Evolutionary conservation across 225 moss, liverwort and hornwort species (phyloP).

Genomic region (Polytrichum formosum): DNA sequence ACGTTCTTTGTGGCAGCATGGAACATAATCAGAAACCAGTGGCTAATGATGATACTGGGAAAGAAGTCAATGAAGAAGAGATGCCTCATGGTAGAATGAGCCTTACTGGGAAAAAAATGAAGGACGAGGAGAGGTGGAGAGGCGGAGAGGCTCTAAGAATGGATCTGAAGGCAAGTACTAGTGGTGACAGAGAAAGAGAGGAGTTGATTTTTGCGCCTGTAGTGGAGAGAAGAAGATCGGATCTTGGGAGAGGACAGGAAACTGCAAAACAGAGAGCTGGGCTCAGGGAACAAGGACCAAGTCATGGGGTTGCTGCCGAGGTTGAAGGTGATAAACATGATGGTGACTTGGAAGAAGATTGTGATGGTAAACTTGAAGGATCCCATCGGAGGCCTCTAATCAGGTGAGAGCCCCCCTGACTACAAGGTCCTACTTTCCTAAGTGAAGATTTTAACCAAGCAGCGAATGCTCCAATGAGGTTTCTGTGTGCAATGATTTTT

Average conservation of each 20-base stretch:
- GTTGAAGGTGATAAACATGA: conserved; percentile 23
- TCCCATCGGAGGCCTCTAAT: background rate
- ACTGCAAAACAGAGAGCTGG: conserved; percentile 7
- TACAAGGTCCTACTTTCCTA: no score
- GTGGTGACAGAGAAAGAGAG: conserved; percentile 5
- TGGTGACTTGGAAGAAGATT: conserved; percentile 27
- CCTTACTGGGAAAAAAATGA: conserved; percentile 1
- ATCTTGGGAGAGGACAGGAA: conserved; percentile 12
- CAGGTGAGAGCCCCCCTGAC: background rate
- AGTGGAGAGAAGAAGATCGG: conserved; percentile 10
- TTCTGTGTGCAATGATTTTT: no score
- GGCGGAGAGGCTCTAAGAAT: conserved; percentile 14
- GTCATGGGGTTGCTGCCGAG: conserved; percentile 9
- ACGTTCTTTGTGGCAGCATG: conserved; percentile 3
- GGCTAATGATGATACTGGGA: background rate
- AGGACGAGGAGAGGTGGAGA: background rate
- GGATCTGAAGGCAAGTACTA: conserved; percentile 23
- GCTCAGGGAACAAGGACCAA: conserved; percentile 13
- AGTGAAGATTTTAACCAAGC: no score
- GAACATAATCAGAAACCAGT: conserved; percentile 12
- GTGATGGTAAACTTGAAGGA: conserved; percentile 3
- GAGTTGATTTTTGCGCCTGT: background rate
- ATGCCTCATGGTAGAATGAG: background rate
- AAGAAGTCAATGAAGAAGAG: conserved; percentile 1
- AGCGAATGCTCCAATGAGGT: no score